Evolutionary conservation across 805 yeast genomes (phyloP).

Genomic region (Sungouiozyma ichnusensis): DNA sequence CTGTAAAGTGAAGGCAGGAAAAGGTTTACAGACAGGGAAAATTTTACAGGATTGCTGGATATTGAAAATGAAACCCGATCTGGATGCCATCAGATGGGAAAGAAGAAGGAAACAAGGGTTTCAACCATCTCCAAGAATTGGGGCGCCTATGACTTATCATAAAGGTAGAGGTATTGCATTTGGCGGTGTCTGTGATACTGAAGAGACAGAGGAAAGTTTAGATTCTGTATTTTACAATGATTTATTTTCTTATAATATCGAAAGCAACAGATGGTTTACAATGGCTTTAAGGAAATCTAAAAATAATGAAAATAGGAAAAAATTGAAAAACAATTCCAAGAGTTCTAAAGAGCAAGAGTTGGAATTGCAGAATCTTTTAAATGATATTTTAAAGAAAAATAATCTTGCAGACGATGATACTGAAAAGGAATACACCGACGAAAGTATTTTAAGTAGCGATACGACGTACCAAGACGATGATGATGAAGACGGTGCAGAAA

Average conservation of each 20-base stretch:
- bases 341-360: conserved; percentile 51
- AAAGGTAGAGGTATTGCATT: conserved; percentile 78
- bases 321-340: conserved; percentile 37
- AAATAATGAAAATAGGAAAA: conserved; percentile 6
- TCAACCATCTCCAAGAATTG: conserved; percentile 90
- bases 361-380: conserved; percentile 73
- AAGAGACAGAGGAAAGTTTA: conserved; percentile 87
- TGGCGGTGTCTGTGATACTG: conserved; percentile 93
- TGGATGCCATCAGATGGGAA: conserved; percentile 70
- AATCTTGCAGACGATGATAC: conserved; percentile 50
- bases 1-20: conserved; percentile 61
- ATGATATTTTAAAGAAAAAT: conserved; percentile 64
- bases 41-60: conserved; percentile 80
- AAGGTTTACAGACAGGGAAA: conserved; percentile 85
- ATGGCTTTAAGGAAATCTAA: conserved; percentile 24
- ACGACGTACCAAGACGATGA: conserved; percentile 25
- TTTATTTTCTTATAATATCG: conserved; percentile 71
- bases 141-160: conserved; percentile 80
- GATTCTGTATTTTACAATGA: conserved; percentile 79
- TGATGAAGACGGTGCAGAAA: conserved; percentile 20
- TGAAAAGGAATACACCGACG: conserved; percentile 30
- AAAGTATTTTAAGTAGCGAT: conserved; percentile 29
- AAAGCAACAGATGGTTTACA: conserved; percentile 80
- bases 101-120: conserved; percentile 81
- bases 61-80: conserved; percentile 76